Evolutionary conservation across 2,329 filamentous ascomycete species (phyloP), one percentile per base, ranked within the genome.

Genomic region (Epicoccum sorghinum): DNA sequence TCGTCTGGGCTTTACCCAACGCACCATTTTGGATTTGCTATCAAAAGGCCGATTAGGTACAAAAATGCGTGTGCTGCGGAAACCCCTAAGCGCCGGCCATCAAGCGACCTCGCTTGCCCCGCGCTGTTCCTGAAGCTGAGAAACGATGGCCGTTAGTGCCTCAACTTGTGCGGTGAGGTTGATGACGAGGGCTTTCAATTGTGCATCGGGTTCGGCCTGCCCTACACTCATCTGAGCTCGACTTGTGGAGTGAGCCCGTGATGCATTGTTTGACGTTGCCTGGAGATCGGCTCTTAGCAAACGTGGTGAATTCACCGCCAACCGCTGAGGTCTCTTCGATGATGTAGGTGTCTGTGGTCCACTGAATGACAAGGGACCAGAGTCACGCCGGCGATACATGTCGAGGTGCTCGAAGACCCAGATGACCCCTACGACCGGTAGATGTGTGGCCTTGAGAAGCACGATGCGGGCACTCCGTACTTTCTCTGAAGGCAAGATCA

Each of bases 341-440:
- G 54, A 47, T 30, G 57, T 55, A 27, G 66, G 64, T 32, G 65
- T 70, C 50, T 71, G 69, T 40, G 73, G 72, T 41, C 69, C 70
- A 47, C 66, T 69, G 57, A 72, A 71, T 12, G 69, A 73, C 30
- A 60, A 49, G 22, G 49, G 52, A 13, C 58, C 61, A 14, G 60
- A 58, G 27, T 60, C 55, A 43, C 59, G 60, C 39, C 54, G 65
- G 25, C 59, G 66, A 37, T 61, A 60, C 40, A 62, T 52, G 44
- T 65, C 68, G 52, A 74, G 67, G 58, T 71, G 77, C 74, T 91
- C 89, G 70, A 89, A 91, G n/a, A 81, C 67, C 71, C 84, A 82
- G 61, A 93, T 92, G 40, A 81, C 76, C n/a, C 76, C 83, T 25
- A 92, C 87, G 58, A 90, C 85, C 29, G 89, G 89, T 41, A 85